Evolutionary conservation across 805 yeast genomes (phyloP), one percentile per base, ranked within the genome.

Genomic region (Hanseniaspora mollemarum): DNA sequence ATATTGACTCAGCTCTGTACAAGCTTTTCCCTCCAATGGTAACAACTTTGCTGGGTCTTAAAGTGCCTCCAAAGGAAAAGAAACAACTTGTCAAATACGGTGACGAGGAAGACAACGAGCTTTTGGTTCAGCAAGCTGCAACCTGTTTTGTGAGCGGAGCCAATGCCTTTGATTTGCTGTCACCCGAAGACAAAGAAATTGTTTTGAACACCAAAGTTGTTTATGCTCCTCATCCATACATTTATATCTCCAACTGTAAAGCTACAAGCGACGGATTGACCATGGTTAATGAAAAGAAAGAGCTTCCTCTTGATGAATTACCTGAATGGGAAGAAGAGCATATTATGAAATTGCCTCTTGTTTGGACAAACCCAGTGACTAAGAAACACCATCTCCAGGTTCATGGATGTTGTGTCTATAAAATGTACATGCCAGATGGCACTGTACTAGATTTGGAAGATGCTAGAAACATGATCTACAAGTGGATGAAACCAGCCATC

Each of bases 201-300:
- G 95, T 88, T 1, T 71, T 85, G 54, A 72, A 74, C 61, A 81
- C 94, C n/a, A 79, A 78, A 2, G 90, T 87, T 21, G 85, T 80
- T 42, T 87, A 87, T 63, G 94, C 95, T 16, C 95, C 95, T 36
- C 95, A 87, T 64, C 95, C 95, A 39, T 87, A 86, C 66, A 87
- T 87, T 53, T 85, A 75, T 65, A 87, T 87, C 55, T 77, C 86
- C 4, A 78, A 82, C 13, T 86, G 94, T 33, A 76, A 71, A 53
- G 95, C 95, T 37, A 83, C 92, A 9, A 75, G 81, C 31, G 94
- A 86, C 64, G 95, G 95, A 5, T 72, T 87, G 54, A 83, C 94
- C 1, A 87, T 87, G 81, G 85, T 77, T 16, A 74, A 81, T 42
- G 95, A 87, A 59, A 83, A 81, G 38, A 78, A 80, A 62, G 95